Evolutionary conservation across 208 protist genomes (phyloP).

Genomic region (Naegleria gruberi): DNA sequence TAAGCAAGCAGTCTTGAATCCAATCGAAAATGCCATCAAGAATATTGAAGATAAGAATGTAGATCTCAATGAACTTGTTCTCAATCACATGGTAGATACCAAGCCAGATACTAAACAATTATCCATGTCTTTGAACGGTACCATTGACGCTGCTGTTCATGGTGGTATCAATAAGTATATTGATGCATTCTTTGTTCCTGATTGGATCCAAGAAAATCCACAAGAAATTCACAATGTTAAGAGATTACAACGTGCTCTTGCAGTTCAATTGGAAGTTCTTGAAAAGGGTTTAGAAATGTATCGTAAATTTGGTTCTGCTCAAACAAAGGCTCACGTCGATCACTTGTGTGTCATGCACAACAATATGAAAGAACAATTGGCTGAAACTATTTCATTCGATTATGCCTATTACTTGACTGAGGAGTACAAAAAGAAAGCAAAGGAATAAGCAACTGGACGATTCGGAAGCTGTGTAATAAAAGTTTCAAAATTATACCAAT

Average conservation of each 20-base stretch:
- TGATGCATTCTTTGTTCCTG: not conserved
- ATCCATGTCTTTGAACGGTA: constrained; percentile 23
- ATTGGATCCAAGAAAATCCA: constrained; percentile 29
- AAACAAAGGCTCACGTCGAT: not conserved
- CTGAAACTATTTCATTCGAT: not conserved
- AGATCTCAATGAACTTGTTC: constrained; percentile 22
- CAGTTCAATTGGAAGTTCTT: not conserved
- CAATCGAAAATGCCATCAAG: constrained; percentile 25
- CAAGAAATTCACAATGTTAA: not conserved
- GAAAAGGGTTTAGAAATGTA: not conserved
- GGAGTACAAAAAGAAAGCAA: not conserved
- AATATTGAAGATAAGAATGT: constrained; percentile 28
- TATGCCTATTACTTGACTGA: not conserved
- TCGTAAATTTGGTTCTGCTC: not conserved
- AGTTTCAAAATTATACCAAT: too few relatives aligned
- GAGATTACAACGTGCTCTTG: not conserved
- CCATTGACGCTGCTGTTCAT: constrained; percentile 39
- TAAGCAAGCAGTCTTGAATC: not conserved
- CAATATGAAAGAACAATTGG: not conserved
- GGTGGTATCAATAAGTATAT: constrained; percentile 35
- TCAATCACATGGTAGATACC: not conserved
- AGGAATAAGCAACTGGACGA: too few relatives aligned
- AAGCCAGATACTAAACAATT: not conserved
- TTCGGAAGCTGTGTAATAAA: too few relatives aligned
- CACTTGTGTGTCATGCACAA: not conserved